Conservation (phyloP, 805 yeast genomes). For the Nematodospora valgi region DNA sequence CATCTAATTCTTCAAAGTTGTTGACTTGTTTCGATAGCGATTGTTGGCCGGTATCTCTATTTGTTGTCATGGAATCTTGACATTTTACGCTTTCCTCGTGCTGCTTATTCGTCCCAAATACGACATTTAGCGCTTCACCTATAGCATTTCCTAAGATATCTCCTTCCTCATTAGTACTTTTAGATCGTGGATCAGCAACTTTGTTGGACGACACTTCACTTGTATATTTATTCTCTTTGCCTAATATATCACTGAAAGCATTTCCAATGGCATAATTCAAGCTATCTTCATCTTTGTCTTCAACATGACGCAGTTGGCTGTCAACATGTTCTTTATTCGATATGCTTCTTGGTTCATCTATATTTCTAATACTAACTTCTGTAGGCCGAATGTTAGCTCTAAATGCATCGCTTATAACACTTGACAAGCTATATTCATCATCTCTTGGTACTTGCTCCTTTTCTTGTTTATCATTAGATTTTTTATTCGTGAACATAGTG, state of each 20-base stretch:
- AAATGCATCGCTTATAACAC: too few relatives aligned
- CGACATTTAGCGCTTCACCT: constrained; percentile 5
- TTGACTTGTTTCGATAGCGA: neutral
- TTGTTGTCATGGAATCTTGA: neutral
- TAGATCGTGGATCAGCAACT: neutral
- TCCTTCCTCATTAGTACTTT: constrained; percentile 5
- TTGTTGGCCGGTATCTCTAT: neutral
- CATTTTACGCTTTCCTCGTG: neutral
- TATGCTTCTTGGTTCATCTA: too few relatives aligned
- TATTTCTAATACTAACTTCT: too few relatives aligned
- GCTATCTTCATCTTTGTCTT: constrained; percentile 11
- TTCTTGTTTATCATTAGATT: too few relatives aligned
- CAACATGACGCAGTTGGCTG: too few relatives aligned
- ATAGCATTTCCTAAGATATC: constrained; percentile 10
- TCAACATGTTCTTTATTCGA: too few relatives aligned
- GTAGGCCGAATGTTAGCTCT: too few relatives aligned
- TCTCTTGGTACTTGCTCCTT: too few relatives aligned
- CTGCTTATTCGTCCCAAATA: neutral
- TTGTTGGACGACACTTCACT: neutral
- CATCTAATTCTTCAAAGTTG: neutral
- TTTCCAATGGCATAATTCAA: constrained; percentile 18
- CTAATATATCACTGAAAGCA: constrained; percentile 13
- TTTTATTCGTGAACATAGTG: too few relatives aligned
- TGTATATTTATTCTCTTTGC: neutral
- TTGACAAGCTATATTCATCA: too few relatives aligned